Evolutionary conservation across 441 rosid species (phyloP).

Genomic region (Bruguiera hainesii): DNA sequence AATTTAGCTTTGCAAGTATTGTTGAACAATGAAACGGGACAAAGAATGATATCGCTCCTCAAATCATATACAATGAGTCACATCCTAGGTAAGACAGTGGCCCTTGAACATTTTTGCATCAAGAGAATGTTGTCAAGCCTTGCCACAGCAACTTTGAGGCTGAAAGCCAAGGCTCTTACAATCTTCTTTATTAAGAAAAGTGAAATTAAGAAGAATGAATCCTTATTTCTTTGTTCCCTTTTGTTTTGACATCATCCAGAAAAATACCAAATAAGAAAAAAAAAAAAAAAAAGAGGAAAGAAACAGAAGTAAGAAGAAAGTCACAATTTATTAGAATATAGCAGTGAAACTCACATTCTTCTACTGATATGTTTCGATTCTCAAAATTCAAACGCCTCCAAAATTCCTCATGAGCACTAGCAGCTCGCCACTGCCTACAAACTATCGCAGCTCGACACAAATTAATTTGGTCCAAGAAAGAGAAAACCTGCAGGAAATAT

Average conservation of each 20-base stretch:
- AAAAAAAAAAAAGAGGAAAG: neutral
- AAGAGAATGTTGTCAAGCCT: neutral
- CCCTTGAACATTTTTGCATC: neutral
- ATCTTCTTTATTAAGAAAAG: no score
- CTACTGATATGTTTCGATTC: constrained; percentile 66
- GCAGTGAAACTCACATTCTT: constrained; percentile 69
- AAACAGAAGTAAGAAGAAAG: neutral
- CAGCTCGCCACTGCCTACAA: constrained; percentile 94
- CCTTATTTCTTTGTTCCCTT: no score
- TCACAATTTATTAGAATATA: neutral
- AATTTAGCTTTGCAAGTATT: no score
- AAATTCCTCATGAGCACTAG: constrained; percentile 95
- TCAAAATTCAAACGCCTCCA: constrained; percentile 92
- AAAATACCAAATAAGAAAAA: neutral
- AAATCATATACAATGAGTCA: no score
- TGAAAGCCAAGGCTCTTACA: no score
- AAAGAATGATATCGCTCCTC: no score
- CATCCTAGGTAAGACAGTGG: neutral
- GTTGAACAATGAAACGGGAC: no score
- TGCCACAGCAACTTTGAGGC: neutral
- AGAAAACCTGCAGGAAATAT: constrained; percentile 60
- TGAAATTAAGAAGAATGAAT: no score
- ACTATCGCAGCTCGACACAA: constrained; percentile 89
- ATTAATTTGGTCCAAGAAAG: constrained; percentile 72
- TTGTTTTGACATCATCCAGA: no score